These are phyloP conservation scores for Kodamaea sp. DNA, from an alignment of 1,139 yeast species.

Conservation along the genomic window DNA sequence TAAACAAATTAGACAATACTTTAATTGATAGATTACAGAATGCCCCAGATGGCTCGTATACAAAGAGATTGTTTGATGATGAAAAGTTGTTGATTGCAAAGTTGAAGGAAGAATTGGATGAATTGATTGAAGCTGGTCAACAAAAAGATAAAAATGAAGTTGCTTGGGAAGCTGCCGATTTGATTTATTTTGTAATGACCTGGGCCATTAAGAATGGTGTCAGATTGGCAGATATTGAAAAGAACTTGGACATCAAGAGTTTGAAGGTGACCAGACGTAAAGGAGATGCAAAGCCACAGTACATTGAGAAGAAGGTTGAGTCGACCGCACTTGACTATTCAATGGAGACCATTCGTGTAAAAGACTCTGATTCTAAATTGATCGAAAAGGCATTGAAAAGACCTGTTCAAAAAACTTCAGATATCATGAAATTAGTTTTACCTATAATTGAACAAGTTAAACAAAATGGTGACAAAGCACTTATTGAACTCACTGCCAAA, in stretches of 20 bases:
- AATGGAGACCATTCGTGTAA: slow-evolving; percentile 52
- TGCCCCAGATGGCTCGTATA: slow-evolving; percentile 92
- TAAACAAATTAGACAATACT: slow-evolving; percentile 63
- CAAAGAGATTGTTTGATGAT: slow-evolving; percentile 82
- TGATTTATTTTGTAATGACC: slow-evolving; percentile 85
- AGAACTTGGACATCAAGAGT: slow-evolving; percentile 77
- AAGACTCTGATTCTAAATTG: slow-evolving; percentile 37
- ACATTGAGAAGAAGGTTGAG: slow-evolving; percentile 24
- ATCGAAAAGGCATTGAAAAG: slow-evolving; percentile 65
- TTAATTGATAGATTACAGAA: slow-evolving; percentile 49
- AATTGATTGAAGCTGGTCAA: slow-evolving; percentile 77
- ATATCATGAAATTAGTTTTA: slow-evolving; percentile 84
- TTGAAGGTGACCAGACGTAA: slow-evolving; percentile 86
- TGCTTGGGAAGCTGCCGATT: slow-evolving; percentile 97
- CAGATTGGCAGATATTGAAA: slow-evolving; percentile 73
- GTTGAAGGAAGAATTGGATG: slow-evolving; percentile 95
- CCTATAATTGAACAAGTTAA: slow-evolving; percentile 84
- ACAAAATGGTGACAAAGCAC: slow-evolving; percentile 76
- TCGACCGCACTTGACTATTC: slow-evolving; percentile 37
- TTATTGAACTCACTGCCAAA: slow-evolving; percentile 80
- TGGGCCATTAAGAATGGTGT: slow-evolving; percentile 84
- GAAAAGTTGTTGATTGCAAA: slow-evolving; percentile 73
- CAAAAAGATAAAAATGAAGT: slow-evolving; percentile 52
- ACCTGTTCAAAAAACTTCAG: slow-evolving; percentile 88
- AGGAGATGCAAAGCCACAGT: slow-evolving; percentile 92